Evolutionary conservation across 2,329 filamentous ascomycete genomes (phyloP).

Genomic region (Exophiala viscosa): DNA sequence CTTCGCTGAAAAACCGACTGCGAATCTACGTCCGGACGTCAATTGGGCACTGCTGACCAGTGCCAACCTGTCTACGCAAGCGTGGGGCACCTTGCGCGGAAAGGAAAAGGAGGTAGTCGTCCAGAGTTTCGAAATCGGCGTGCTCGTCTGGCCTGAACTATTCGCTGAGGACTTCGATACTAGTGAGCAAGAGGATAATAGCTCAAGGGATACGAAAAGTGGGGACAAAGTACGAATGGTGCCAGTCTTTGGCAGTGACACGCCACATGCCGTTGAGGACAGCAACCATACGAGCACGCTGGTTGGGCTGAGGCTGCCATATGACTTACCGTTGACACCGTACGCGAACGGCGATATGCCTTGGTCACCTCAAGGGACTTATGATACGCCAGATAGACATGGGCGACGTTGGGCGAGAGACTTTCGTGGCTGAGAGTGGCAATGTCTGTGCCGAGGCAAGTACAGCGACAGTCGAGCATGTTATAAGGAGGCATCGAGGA

Average conservation of each 20-base stretch:
- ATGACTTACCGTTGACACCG: conserved; percentile 67
- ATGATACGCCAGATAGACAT: conserved; percentile 15
- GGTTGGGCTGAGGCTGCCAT: conserved; percentile 76
- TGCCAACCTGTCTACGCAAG: conserved; percentile 88
- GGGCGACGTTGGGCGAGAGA: conserved; percentile 15
- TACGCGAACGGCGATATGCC: conserved; percentile 65
- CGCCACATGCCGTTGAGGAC: conserved; percentile 35
- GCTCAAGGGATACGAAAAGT: not conserved
- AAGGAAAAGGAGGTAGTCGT: conserved; percentile 58
- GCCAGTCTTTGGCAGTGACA: conserved; percentile 63
- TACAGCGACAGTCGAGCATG: too few species aligned
- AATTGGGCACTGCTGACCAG: conserved; percentile 86
- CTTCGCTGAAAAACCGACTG: conserved; percentile 43
- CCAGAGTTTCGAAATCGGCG: conserved; percentile 78
- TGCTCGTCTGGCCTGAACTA: conserved; percentile 72
- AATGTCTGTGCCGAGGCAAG: too few species aligned
- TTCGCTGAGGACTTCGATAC: conserved; percentile 40
- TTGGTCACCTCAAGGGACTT: conserved; percentile 53
- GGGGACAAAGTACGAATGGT: conserved; percentile 55
- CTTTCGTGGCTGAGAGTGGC: conserved; percentile 4
- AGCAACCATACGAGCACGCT: conserved; percentile 32
- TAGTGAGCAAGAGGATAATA: conserved; percentile 2
- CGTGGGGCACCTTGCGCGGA: conserved; percentile 67
- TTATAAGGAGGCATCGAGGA: too few species aligned
- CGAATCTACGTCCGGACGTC: conserved; percentile 42